Base-by-base conservation (phyloP, 1,284 basidiomycete genomes). In the Phellopilus nigrolimitatus region DNA sequence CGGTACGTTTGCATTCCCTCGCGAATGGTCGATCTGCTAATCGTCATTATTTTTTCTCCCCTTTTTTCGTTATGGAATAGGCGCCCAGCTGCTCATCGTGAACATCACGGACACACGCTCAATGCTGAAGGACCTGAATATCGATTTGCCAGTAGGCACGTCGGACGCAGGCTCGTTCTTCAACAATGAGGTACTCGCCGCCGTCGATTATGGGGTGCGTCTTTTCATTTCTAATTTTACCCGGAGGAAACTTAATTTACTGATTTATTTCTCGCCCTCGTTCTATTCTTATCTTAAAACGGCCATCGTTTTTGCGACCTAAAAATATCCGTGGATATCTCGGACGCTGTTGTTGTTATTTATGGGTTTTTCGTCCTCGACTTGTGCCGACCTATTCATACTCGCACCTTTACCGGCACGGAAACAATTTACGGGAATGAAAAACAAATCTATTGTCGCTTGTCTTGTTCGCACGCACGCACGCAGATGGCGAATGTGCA, bases 91-190 rank as follows among this genome's bases (percentile, higher is more conserved):
- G 36, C 79, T 95, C 40, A 72, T 84, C 33, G 58, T 68, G 13
- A 78, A 84, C 64, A 89, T 95, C 56, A 64, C 75, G 1, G 84
- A 90, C 65, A 80, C 82, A 9, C 70, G 75, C 15, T 63, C 63
- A 21, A 78, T 79, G 71, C 61, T 93, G 51, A 55, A 67, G 7
- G 69, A 64, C 9, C 62, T 91, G 28, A 59, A 61, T 47, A 78
- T 80, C 60, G 69, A 63, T 10, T 70, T 94, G 45, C 81, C 82
- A 0, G 79, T 98, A 27, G 95, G 95, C 15, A 97, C 84, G 10
- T 81, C 90, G 5, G 95, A 99, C 61, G 95, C 95, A 7, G 95
- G 95, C 22, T 80, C 80, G 52, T 88, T 82, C 69, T 89, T 95
- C 72, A 93, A 88, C 60, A 80, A 66, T 0, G 59, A 76, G 52